A percentile compares a stretch with the other conserved stretches of the same genome.
These are phyloP conservation scores for Penicillium canescens DNA, from an alignment of 495 filamentous ascomycete species.

Conservation along the genomic window DNA sequence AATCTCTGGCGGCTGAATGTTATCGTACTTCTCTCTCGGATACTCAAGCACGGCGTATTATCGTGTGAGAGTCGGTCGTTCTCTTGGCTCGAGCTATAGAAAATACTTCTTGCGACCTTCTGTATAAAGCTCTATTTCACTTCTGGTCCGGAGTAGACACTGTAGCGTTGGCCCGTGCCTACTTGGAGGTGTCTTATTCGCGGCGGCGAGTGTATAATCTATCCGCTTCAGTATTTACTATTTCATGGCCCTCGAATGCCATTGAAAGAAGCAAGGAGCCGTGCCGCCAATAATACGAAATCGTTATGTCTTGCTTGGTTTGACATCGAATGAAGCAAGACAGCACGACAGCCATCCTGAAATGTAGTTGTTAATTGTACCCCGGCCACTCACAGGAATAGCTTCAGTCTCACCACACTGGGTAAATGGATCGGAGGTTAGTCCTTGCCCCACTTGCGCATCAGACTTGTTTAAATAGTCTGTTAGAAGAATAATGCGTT, in stretches of 20 bases:
- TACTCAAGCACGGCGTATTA: too few species aligned
- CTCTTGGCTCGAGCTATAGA: slow-evolving; percentile 20
- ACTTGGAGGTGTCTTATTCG: slow-evolving; percentile 52
- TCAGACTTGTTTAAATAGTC: slow-evolving; percentile 53
- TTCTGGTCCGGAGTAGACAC: slow-evolving; percentile 47
- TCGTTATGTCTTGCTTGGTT: slow-evolving; percentile 58
- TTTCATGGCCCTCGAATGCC: slow-evolving; percentile 52
- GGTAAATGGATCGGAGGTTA: slow-evolving; percentile 17
- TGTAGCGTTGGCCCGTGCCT: slow-evolving; percentile 56
- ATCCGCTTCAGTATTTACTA: slow-evolving; percentile 55
- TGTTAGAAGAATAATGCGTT: slow-evolving; percentile 48
- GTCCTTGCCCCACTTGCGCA: slow-evolving; percentile 37
- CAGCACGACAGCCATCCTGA: too few species aligned
- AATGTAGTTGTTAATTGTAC: too few species aligned
- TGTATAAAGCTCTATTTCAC: slow-evolving; percentile 25
- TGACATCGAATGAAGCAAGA: too few species aligned
- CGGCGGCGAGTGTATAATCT: slow-evolving; percentile 54
- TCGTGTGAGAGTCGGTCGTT: too few species aligned
- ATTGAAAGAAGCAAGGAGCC: slow-evolving; percentile 50
- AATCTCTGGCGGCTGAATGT: too few species aligned
- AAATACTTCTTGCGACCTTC: too few species aligned
- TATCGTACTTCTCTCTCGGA: too few species aligned
- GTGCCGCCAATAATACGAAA: slow-evolving; percentile 56
- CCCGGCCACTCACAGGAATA: slow-evolving; percentile 50
- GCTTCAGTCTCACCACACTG: slow-evolving; percentile 40